Conservation (phyloP, 2,329 filamentous ascomycete species). For the Fusarium duplospermum region DNA sequence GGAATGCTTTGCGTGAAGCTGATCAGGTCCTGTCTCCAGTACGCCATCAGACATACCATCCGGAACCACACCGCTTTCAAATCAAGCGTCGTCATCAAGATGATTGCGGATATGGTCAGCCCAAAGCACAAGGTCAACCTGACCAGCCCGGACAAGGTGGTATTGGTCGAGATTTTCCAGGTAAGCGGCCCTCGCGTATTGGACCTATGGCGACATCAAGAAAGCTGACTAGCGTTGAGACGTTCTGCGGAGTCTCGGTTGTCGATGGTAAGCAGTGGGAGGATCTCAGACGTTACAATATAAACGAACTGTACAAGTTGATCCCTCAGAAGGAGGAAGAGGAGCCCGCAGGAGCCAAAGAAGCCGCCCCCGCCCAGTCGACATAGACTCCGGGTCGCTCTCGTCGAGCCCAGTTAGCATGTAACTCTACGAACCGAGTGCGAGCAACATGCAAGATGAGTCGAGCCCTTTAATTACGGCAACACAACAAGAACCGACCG, state of each 20-base stretch:
- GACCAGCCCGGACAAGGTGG: slow-evolving; percentile 80
- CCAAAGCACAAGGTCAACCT: slow-evolving; percentile 80
- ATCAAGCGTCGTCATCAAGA: slow-evolving; percentile 76
- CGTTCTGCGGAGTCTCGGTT: slow-evolving; percentile 82
- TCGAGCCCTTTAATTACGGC: slow-evolving; percentile 1
- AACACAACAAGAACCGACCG: slow-evolving; percentile 14
- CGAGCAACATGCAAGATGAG: slow-evolving; percentile 11
- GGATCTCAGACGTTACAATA: slow-evolving; percentile 79
- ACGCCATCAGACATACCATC: slow-evolving; percentile 84
- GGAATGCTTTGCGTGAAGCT: slow-evolving; percentile 19
- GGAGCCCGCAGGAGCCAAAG: slow-evolving; percentile 27
- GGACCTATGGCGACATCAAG: slow-evolving; percentile 29
- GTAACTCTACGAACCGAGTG: slow-evolving; percentile 13
- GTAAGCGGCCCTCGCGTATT: slow-evolving; percentile 57
- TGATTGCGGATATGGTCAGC: slow-evolving; percentile 74
- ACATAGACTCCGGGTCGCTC: slow-evolving; percentile 29
- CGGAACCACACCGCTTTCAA: slow-evolving; percentile 78
- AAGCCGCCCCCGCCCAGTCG: slow-evolving; percentile 19
- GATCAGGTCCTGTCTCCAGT: slow-evolving; percentile 60
- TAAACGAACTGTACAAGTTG: slow-evolving; percentile 75
- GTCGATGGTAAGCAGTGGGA: slow-evolving; percentile 78
- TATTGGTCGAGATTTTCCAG: slow-evolving; percentile 84
- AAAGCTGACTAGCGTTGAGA: slow-evolving; percentile 59
- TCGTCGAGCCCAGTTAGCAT: slow-evolving; percentile 15
- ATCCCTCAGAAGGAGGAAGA: slow-evolving; percentile 32